Conservation (phyloP, 148 eudicot species). For the Drosera capensis region DNA sequence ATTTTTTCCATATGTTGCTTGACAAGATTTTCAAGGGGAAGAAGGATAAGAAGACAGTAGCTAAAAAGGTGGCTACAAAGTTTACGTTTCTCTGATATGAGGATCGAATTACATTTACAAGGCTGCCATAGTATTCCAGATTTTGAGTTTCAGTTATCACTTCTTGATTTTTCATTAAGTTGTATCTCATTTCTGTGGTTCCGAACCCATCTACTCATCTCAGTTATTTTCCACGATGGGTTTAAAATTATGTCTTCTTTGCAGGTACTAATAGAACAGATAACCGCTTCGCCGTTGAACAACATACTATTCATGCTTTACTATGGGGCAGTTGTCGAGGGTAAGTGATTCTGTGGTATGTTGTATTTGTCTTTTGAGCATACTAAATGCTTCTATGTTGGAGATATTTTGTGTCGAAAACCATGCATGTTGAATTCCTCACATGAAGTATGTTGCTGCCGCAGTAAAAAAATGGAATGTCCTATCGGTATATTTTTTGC, state of each 20-base stretch:
- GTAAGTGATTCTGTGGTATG: constrained; percentile 20
- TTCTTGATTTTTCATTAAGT: too few relatives aligned
- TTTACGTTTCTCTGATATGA: background rate
- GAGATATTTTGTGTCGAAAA: too few relatives aligned
- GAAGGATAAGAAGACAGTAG: constrained; percentile 75
- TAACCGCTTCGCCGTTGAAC: constrained; percentile 75
- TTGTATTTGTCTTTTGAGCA: background rate
- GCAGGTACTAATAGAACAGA: constrained; percentile 76
- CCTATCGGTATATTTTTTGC: too few relatives aligned
- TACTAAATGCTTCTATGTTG: too few relatives aligned
- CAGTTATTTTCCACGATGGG: background rate
- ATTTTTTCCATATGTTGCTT: constrained; percentile 56
- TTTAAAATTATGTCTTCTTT: constrained; percentile 2
- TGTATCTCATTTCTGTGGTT: background rate
- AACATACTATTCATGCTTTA: constrained; percentile 72
- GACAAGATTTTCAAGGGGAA: constrained; percentile 85
- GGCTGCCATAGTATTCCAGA: background rate
- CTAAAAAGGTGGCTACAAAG: constrained; percentile 58
- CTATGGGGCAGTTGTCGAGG: constrained; percentile 62
- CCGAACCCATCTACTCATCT: background rate
- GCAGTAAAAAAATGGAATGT: too few relatives aligned
- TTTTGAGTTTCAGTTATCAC: background rate
- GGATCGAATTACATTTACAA: background rate
- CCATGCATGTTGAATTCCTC: too few relatives aligned
- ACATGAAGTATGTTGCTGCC: too few relatives aligned